These are phyloP conservation scores for Simmondsia chinensis DNA, from an alignment of 148 eudicot species.

Conservation along the genomic window DNA sequence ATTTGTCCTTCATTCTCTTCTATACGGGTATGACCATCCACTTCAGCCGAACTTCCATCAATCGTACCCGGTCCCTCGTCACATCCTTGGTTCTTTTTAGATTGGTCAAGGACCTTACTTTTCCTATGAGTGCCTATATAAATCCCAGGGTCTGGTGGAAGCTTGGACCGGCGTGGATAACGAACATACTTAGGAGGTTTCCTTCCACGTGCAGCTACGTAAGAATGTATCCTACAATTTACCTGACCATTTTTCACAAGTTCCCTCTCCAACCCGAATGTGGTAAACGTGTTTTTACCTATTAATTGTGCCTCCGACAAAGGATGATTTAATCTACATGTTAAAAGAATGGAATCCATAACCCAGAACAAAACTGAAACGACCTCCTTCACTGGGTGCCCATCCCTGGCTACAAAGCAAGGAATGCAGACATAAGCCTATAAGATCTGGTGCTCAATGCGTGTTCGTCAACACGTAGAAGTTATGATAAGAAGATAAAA, in stretches of 20 bases:
- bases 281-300: conserved; percentile 3
- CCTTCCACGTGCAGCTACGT: conserved; percentile 10
- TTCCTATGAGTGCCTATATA: conserved; percentile 20
- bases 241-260: not conserved
- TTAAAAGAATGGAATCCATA: no score
- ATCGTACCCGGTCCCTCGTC: conserved; percentile 11
- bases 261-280: not conserved
- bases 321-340: conserved; percentile 8
- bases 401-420: no score
- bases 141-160: conserved; percentile 34
- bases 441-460: no score
- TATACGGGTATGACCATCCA: conserved; percentile 10
- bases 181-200: conserved; percentile 39
- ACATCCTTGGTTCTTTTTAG: conserved; percentile 3
- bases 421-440: no score
- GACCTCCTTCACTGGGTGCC: no score
- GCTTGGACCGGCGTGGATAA: conserved; percentile 47
- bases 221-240: conserved; percentile 9
- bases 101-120: conserved; percentile 7
- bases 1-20: conserved; percentile 15
- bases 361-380: no score
- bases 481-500: no score
- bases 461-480: no score
- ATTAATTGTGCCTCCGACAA: not conserved
- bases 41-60: conserved; percentile 3